Percentiles rank a stretch among this genome's conserved stretches.
Conservation (phyloP, 495 filamentous ascomycete species). For the Stereocaulon alpinum region DNA sequence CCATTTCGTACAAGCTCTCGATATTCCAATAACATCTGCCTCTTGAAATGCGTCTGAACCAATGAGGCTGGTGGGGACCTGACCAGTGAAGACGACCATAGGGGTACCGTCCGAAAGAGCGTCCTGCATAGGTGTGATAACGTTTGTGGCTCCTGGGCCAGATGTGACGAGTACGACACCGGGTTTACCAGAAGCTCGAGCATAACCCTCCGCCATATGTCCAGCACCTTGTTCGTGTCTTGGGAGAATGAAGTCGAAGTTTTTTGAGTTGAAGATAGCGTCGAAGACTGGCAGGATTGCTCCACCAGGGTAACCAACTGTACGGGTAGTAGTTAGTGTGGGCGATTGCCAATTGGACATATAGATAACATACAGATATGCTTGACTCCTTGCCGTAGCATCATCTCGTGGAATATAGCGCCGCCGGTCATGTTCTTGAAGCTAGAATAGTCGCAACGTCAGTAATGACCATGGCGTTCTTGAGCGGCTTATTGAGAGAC, state of each 20-base stretch:
- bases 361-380: constrained; percentile 62
- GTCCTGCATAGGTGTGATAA: constrained; percentile 53
- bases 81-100: constrained; percentile 52
- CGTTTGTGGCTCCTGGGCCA: constrained; percentile 54
- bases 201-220: constrained; percentile 56
- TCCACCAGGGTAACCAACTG: constrained; percentile 27
- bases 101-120: constrained; percentile 53
- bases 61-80: constrained; percentile 45
- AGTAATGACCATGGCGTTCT: neutral
- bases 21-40: constrained; percentile 52
- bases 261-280: constrained; percentile 51
- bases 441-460: constrained; percentile 28
- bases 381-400: constrained; percentile 84
- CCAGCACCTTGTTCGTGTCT: constrained; percentile 56
- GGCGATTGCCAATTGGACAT: neutral
- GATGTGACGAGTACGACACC: constrained; percentile 55
- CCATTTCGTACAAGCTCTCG: constrained; percentile 56
- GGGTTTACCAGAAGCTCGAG: constrained; percentile 46
- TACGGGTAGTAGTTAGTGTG: constrained; percentile 1
- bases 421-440: constrained; percentile 94
- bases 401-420: constrained; percentile 99
- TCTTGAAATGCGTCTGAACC: constrained; percentile 56
- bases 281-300: constrained; percentile 47
- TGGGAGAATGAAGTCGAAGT: constrained; percentile 53
- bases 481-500: neutral